These are phyloP conservation scores for Laguncularia racemosa DNA, from an alignment of 345 rosid species.

Conservation along the genomic window DNA sequence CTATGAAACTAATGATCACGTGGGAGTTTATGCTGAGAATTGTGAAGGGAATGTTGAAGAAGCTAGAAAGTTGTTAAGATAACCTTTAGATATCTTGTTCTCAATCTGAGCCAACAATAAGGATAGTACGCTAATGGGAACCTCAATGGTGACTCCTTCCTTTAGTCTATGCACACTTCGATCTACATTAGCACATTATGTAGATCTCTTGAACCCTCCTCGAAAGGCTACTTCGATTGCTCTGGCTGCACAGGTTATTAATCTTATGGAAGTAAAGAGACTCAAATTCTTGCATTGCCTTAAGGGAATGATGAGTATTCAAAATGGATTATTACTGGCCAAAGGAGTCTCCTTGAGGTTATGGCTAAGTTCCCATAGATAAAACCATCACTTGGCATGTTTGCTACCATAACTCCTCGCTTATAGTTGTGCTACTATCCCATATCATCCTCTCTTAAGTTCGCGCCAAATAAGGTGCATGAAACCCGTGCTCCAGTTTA, in stretches of 20 bases:
- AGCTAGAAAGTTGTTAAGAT: conserved; percentile 58
- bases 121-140: conserved; percentile 79
- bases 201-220: no score
- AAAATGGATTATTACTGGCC: conserved; percentile 93
- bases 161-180: conserved; percentile 64
- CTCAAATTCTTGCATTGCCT: conserved; percentile 82
- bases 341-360: no score
- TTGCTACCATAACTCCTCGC: conserved; percentile 85
- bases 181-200: no score
- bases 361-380: conserved; percentile 86
- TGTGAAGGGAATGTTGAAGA: conserved; percentile 81
- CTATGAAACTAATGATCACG: conserved; percentile 96
- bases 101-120: conserved; percentile 72
- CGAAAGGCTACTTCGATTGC: conserved; percentile 85
- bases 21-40: conserved; percentile 83
- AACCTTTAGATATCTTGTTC: conserved; percentile 76
- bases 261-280: conserved; percentile 78
- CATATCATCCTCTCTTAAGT: conserved; percentile 94
- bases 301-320: conserved; percentile 96
- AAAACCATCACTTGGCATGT: conserved; percentile 85
- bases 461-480: conserved; percentile 66
- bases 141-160: conserved; percentile 82
- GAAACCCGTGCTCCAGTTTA: conserved; percentile 87
- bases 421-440: conserved; percentile 90
- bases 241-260: conserved; percentile 87